Percentiles rank a stretch among this genome's conserved stretches.
Evolutionary conservation across 73 alveolate genomes (phyloP).

Genomic region (Paramecium bursaria): DNA sequence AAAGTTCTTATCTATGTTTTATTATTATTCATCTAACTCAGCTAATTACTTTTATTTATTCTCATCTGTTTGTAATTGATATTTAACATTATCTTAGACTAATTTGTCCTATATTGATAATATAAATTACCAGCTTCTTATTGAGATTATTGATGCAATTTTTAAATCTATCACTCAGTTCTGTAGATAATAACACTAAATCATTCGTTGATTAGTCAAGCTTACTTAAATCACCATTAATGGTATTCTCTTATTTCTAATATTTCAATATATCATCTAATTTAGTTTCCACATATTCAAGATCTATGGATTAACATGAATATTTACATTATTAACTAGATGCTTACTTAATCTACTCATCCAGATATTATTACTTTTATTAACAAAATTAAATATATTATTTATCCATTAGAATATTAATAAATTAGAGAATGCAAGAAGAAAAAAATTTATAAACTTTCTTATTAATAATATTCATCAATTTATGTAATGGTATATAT

Average conservation of each 20-base stretch:
- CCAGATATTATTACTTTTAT: background rate
- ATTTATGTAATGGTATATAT: constrained; percentile 51
- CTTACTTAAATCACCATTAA: background rate
- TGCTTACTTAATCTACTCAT: background rate
- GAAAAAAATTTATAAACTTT: no score
- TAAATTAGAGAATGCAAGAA: no score
- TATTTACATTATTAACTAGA: background rate
- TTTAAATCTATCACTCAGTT: background rate
- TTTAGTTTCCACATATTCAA: background rate
- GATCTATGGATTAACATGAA: background rate
- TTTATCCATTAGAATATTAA: background rate
- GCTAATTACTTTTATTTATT: background rate
- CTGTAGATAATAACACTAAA: background rate
- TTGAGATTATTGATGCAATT: background rate
- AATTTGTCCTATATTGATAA: background rate
- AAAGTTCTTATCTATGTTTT: background rate
- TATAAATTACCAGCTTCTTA: no score
- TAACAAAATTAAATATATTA: background rate
- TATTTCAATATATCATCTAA: constrained; percentile 2
- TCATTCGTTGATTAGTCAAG: background rate
- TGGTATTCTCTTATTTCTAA: background rate
- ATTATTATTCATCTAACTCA: background rate
- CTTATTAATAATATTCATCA: no score
- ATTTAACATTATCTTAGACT: background rate
- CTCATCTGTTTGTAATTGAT: background rate